These are phyloP conservation scores for Coemansia furcata DNA, from an alignment of 192 early-diverging fungal genomes.

Conservation along the genomic window DNA sequence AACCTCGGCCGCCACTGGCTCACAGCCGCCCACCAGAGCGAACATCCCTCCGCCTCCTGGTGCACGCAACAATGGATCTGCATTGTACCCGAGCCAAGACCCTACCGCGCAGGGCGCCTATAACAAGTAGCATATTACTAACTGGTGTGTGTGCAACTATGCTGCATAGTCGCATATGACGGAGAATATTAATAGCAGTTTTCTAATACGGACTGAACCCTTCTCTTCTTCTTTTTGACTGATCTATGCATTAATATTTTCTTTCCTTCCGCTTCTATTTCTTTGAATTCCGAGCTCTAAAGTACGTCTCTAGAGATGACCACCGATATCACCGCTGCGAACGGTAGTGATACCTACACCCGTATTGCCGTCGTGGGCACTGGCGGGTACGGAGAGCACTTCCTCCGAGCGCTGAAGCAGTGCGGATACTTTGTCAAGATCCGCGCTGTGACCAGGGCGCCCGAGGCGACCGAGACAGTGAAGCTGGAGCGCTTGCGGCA, in stretches of 20 bases:
- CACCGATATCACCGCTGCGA: neutral
- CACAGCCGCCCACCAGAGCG: slow-evolving; percentile 24
- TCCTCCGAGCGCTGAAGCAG: slow-evolving; percentile 21
- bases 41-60: slow-evolving; percentile 24
- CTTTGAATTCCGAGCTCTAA: neutral
- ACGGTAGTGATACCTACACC: slow-evolving; percentile 5
- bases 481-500: slow-evolving; percentile 19
- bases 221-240: neutral
- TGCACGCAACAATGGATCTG: neutral
- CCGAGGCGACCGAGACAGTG: slow-evolving; percentile 1
- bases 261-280: neutral
- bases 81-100: slow-evolving; percentile 58
- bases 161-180: neutral
- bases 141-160: too few species aligned
- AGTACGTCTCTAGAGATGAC: neutral
- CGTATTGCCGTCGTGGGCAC: slow-evolving; percentile 44
- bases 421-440: slow-evolving; percentile 19
- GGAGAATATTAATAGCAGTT: neutral
- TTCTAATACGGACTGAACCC: neutral
- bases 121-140: neutral
- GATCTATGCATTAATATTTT: neutral
- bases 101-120: slow-evolving; percentile 55
- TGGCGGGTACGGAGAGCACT: slow-evolving; percentile 34
- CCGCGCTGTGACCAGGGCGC: slow-evolving; percentile 33
- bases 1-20: neutral